Evolutionary conservation across 176 grass and related monocot genomes (phyloP).

Genomic region (Hyparrhenia diplandra): DNA sequence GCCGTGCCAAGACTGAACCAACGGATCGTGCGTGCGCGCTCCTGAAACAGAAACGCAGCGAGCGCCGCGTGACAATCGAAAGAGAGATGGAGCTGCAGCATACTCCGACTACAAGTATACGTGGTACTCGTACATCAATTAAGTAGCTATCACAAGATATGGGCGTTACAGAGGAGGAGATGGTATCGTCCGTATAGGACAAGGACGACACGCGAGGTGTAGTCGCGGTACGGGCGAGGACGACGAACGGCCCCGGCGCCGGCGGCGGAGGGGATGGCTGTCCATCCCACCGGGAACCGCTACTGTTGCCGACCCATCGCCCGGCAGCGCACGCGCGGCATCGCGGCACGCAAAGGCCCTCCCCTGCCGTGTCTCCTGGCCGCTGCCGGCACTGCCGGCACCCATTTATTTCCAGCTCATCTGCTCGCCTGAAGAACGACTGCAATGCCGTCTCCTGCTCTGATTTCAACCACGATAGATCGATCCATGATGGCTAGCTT

Average conservation of each 20-base stretch:
- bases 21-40: too few species aligned
- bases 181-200: background rate
- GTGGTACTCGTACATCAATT: too few species aligned
- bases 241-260: background rate
- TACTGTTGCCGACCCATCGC: conserved; percentile 24
- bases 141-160: too few species aligned
- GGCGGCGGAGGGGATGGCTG: background rate
- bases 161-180: too few species aligned
- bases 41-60: too few species aligned
- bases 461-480: too few species aligned
- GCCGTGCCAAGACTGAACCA: background rate
- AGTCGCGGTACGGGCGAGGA: background rate
- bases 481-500: background rate
- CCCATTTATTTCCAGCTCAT: background rate
- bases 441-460: background rate
- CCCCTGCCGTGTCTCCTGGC: conserved; percentile 28
- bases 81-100: too few species aligned
- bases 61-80: too few species aligned
- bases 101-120: too few species aligned
- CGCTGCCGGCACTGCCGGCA: conserved; percentile 26
- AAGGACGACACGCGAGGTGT: background rate
- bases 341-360: conserved; percentile 32
- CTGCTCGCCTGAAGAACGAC: background rate
- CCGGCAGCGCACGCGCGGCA: conserved; percentile 16
- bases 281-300: conserved; percentile 1